Evolutionary conservation across 768 basidiomycete genomes (phyloP), one percentile per base, ranked within the genome.

Genomic region (Tricholoma sp.): DNA sequence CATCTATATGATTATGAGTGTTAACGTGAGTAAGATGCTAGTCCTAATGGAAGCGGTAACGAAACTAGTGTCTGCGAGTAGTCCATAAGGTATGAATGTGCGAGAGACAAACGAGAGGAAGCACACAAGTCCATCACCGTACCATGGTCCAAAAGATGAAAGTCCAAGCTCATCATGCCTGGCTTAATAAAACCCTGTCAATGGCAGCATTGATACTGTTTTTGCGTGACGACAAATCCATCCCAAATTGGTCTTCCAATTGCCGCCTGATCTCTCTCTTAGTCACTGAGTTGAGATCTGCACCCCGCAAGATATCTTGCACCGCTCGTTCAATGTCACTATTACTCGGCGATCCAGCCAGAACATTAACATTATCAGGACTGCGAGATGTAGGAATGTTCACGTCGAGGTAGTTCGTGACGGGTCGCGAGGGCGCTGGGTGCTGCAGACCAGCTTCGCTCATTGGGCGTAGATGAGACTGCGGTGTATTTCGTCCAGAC

Each of bases 201-300:
- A 94, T 92, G 12, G 84, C 80, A 49, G 83, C 78, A 61, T 94
- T 94, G 70, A 94, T 91, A 28, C 78, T 76, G 28, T 76, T 74
- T 71, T 94, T 91, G 55, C 86, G 81, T 20, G 82, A 61, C 11
- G 83, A 81, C 56, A 98, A 72, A 68, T 90, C 89, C 74, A 86
- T 83, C 33, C 87, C 88, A 66, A 88, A 97, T 58, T 79, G 80
- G 57, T 84, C 84, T 71, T 98, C 95, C 34, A 99, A 76, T 65
- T 85, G 83, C 55, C 85, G 78, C 37, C 96, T 82, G 51, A 99
- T 87, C 62, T 88, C 90, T 62, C 95, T 85, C 76, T 98, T 98
- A 52, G 96, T 98, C 56, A 97, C 80, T 10, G 84, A 84, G 66
- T 94, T 92, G 51, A 99, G 77, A 72, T 98, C 93, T 1, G 93